Evolutionary conservation across 768 basidiomycete genomes (phyloP).

Genomic region (Russula lepida): DNA sequence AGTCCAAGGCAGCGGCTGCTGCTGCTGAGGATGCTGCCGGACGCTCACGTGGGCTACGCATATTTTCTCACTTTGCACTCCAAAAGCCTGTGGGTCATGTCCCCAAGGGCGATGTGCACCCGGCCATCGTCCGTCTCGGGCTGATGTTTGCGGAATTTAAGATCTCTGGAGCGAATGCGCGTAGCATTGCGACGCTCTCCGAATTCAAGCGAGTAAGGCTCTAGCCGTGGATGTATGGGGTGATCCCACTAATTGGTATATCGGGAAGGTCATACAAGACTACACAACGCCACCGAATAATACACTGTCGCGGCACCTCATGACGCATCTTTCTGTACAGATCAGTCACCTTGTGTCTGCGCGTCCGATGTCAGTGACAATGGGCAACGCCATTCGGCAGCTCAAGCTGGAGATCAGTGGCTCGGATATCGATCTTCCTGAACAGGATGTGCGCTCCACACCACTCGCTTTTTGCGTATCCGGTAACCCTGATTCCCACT

Average conservation of each 20-base stretch:
- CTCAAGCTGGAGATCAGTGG: slow-evolving; percentile 92
- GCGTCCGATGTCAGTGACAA: slow-evolving; percentile 84
- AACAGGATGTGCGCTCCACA: slow-evolving; percentile 70
- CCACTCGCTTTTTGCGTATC: not conserved
- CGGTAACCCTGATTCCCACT: slow-evolving; percentile 2
- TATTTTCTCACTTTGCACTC: slow-evolving; percentile 80
- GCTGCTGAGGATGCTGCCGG: slow-evolving; percentile 29
- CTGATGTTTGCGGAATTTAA: slow-evolving; percentile 88
- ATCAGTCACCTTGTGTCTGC: slow-evolving; percentile 84
- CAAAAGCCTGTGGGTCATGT: slow-evolving; percentile 45
- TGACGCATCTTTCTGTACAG: slow-evolving; percentile 88
- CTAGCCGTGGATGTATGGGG: slow-evolving; percentile 12
- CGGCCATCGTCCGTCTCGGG: slow-evolving; percentile 76
- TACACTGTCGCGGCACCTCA: slow-evolving; percentile 83
- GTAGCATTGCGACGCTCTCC: slow-evolving; percentile 86
- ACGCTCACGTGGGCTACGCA: slow-evolving; percentile 58
- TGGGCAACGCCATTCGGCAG: slow-evolving; percentile 91
- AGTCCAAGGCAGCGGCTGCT: slow-evolving; percentile 16
- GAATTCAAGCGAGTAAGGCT: slow-evolving; percentile 81
- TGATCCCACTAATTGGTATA: slow-evolving; percentile 8
- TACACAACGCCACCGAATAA: slow-evolving; percentile 82
- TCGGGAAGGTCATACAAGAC: slow-evolving; percentile 74
- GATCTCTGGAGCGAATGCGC: slow-evolving; percentile 89
- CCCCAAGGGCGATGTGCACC: slow-evolving; percentile 84
- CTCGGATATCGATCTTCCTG: slow-evolving; percentile 86